Base-by-base conservation (phyloP, 495 filamentous ascomycete species). In the Parmelia sp. region DNA sequence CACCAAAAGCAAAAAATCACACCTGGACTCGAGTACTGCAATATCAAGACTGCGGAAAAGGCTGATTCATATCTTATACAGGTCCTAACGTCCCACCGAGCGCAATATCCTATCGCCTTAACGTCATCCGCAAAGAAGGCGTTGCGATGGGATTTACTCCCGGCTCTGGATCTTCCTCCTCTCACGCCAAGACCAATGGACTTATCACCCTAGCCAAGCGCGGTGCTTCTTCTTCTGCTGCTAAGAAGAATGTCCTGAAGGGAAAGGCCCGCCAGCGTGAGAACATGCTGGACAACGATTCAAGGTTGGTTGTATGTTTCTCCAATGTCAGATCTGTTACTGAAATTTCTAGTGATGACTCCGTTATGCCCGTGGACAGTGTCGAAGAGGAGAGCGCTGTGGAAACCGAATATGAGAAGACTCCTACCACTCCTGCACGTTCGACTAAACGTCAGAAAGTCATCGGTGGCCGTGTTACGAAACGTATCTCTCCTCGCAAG, bases 401-500 rank as follows among this genome's bases (percentile, higher is more conserved):
- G 2, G 39, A 64, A 19, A 23, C 37, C 1, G 23, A 35, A 2
- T n/a, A 61, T n/a, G 39, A 23, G 3, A 8, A 39, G 17, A 25
- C 2, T 1, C 23, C 14, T 2, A 0, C 33, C 12, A 31, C 31
- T 15, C 37, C 64, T 1, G 17, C n/a, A 2, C 11, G 40, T 21
- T 58, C 51, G 0, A 17, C 27, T 14, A 45, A 60, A 12, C 19
- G n/a, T 9, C 44, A 63, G 4, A 66, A 66, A 25, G 37, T 29
- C 14, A 14, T 63, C 3, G 27, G 15, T 11, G 65, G 60, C 40
- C 55, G 55, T 4, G 45, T 63, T 9, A 63, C 19, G 5, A 66
- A 66, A 36, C 62, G 61, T 2, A 37, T 40, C 17, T 68, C 66
- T 21, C 66, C 62, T 1, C 66, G 66, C 44, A 47, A 60, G 8